These are phyloP conservation scores for Saksenaea vasiformis DNA, from an alignment of 371 early-diverging fungal species.

Conservation along the genomic window DNA sequence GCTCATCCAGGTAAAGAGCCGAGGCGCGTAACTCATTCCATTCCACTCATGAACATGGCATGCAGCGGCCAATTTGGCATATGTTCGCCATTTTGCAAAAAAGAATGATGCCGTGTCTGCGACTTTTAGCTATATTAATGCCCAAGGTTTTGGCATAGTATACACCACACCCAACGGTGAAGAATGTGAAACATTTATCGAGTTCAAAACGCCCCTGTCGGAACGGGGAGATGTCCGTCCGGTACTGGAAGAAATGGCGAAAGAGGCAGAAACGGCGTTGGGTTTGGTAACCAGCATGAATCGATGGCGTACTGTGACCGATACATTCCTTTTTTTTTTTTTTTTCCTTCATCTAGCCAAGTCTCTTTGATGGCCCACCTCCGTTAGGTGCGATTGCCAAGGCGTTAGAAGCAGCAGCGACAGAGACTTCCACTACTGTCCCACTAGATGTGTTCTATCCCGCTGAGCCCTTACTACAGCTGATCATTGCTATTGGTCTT, in stretches of 20 bases:
- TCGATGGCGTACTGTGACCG: not conserved
- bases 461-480: conserved; percentile 7
- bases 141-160: conserved; percentile 28
- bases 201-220: conserved; percentile 34
- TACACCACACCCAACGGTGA: conserved; percentile 26
- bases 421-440: conserved; percentile 33
- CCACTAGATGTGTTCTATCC: conserved; percentile 36
- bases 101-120: conserved; percentile 39
- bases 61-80: conserved; percentile 47
- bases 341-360: conserved; percentile 27
- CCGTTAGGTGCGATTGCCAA: conserved; percentile 45
- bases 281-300: conserved; percentile 30
- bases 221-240: conserved; percentile 46
- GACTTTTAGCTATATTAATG: conserved; percentile 38
- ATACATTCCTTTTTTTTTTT: not conserved
- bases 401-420: conserved; percentile 37
- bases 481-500: conserved; percentile 7
- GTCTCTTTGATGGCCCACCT: conserved; percentile 42
- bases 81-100: conserved; percentile 41
- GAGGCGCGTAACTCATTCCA: not conserved
- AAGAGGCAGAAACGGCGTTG: conserved; percentile 46
- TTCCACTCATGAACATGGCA: too few relatives aligned
- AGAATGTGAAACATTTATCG: conserved; percentile 24
- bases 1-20: conserved; percentile 37
- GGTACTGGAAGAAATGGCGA: conserved; percentile 48